A percentile compares a stretch with the other conserved stretches of the same genome.
These are phyloP conservation scores for Penicillium daleae DNA, from an alignment of 495 filamentous ascomycete genomes.

Conservation along the genomic window DNA sequence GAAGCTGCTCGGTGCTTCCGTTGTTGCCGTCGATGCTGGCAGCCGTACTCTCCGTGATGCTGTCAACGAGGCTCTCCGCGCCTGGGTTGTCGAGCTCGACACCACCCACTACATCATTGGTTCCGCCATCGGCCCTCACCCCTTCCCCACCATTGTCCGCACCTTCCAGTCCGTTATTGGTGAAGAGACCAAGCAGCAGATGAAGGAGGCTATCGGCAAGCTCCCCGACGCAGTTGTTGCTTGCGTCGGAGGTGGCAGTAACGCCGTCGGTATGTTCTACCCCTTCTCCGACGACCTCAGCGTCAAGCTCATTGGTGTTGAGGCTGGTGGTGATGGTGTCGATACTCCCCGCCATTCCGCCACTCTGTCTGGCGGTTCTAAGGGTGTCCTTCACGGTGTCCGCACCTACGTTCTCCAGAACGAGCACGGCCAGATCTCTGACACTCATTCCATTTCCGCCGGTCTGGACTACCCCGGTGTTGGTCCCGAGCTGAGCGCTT, in stretches of 20 bases:
- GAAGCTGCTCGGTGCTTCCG: slow-evolving; percentile 86
- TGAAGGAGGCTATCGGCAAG: slow-evolving; percentile 77
- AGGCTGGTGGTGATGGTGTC: slow-evolving; percentile 95
- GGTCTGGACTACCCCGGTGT: slow-evolving; percentile 97
- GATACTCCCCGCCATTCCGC: slow-evolving; percentile 86
- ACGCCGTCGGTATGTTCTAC: slow-evolving; percentile 94
- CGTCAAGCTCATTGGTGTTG: slow-evolving; percentile 90
- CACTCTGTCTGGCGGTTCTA: slow-evolving; percentile 82
- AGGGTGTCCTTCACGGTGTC: slow-evolving; percentile 94
- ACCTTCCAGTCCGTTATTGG: slow-evolving; percentile 97
- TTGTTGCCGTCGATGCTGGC: slow-evolving; percentile 87
- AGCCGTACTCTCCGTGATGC: slow-evolving; percentile 85
- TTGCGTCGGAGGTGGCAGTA: slow-evolving; percentile 92
- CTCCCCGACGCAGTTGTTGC: slow-evolving; percentile 95
- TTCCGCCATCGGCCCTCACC: slow-evolving; percentile 92
- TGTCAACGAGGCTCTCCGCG: slow-evolving; percentile 89
- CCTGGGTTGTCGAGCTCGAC: slow-evolving; percentile 84
- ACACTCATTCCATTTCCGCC: slow-evolving; percentile 96
- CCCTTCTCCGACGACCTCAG: slow-evolving; percentile 84
- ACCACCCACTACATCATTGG: slow-evolving; percentile 99
- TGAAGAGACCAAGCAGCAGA: slow-evolving; percentile 88
- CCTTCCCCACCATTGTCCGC: slow-evolving; percentile 94
- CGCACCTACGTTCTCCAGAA: slow-evolving; percentile 95
- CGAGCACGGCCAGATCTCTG: slow-evolving; percentile 85
- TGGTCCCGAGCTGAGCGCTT: slow-evolving; percentile 84